Percentiles rank a stretch among this genome's conserved stretches.
Evolutionary conservation across 2,329 filamentous ascomycete genomes (phyloP).

Genomic region (Pseudogymnoascus sp.): DNA sequence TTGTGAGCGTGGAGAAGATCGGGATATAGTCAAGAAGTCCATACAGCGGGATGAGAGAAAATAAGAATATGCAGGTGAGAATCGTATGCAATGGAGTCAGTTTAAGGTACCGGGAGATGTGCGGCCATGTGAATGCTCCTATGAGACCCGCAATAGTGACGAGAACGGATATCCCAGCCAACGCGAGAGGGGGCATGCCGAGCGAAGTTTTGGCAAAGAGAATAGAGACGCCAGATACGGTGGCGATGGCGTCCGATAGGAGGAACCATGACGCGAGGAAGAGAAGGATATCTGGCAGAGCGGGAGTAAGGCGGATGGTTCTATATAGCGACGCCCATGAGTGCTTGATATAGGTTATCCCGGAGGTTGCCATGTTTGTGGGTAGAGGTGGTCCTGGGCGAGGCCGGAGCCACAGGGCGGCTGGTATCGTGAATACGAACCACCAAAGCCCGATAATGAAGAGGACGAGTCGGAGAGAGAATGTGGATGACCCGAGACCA

Average conservation of each 20-base stretch:
- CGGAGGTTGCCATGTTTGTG: conserved; percentile 22
- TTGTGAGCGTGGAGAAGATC: conserved; percentile 75
- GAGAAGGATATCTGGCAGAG: conserved; percentile 62
- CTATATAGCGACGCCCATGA: conserved; percentile 81
- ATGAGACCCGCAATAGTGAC: conserved; percentile 74
- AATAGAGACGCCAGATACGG: conserved; percentile 87
- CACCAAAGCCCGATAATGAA: conserved; percentile 88
- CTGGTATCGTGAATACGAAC: conserved; percentile 82
- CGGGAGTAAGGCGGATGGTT: conserved; percentile 66
- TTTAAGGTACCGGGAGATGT: conserved; percentile 59
- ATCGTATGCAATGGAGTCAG: conserved; percentile 81
- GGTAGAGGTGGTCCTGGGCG: conserved; percentile 78
- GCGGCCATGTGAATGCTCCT: conserved; percentile 85
- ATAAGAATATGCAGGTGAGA: conserved; percentile 79
- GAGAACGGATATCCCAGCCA: conserved; percentile 91
- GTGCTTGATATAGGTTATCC: conserved; percentile 56
- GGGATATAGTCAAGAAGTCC: conserved; percentile 83
- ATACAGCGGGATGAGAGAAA: conserved; percentile 89
- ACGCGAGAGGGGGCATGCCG: conserved; percentile 76
- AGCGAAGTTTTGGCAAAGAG: conserved; percentile 92
- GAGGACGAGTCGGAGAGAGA: conserved; percentile 77
- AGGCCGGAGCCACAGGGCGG: conserved; percentile 77
- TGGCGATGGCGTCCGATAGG: conserved; percentile 87
- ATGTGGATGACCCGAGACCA: conserved; percentile 64
- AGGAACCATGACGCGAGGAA: conserved; percentile 91